Conservation (phyloP, 495 filamentous ascomycete genomes). For the Podospora fimiseda region DNA sequence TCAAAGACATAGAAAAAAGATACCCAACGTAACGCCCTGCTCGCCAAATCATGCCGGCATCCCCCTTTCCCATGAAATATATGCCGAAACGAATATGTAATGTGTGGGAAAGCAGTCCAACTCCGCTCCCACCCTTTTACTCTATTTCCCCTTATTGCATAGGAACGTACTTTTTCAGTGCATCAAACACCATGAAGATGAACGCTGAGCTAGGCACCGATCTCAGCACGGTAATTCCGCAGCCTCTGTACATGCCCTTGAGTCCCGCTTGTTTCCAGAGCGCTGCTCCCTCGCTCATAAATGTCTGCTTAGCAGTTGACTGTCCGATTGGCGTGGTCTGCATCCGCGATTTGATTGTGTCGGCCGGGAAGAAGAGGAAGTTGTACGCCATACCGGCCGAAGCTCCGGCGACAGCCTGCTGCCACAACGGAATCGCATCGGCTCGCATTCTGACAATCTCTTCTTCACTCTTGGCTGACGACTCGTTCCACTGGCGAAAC, state of each 20-base stretch:
- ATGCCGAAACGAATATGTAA: background rate
- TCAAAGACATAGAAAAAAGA: background rate
- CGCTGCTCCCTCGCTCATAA: constrained; percentile 58
- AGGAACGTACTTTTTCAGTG: constrained; percentile 60
- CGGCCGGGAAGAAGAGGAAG: constrained; percentile 92
- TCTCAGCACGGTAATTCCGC: constrained; percentile 83
- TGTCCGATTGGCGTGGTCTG: constrained; percentile 71
- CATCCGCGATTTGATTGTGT: constrained; percentile 94
- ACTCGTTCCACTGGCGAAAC: constrained; percentile 46
- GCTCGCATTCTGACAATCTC: constrained; percentile 26
- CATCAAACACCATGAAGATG: constrained; percentile 92
- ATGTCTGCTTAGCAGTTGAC: constrained; percentile 47
- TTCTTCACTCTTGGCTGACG: constrained; percentile 20
- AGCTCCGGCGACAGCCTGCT: constrained; percentile 85
- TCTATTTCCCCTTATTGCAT: constrained; percentile 22
- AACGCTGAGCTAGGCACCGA: constrained; percentile 92
- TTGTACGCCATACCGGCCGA: constrained; percentile 89
- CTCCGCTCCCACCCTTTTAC: background rate
- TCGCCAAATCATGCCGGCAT: background rate
- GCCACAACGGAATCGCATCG: constrained; percentile 56
- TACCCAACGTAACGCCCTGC: background rate
- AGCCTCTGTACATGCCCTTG: constrained; percentile 83
- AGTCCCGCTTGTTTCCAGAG: constrained; percentile 79
- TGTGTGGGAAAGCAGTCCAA: background rate
- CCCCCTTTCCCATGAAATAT: background rate